A percentile compares a stretch with the other conserved stretches of the same genome.
Evolutionary conservation across 257 asterid genomes (phyloP).

Genomic region (Ilex asprella): DNA sequence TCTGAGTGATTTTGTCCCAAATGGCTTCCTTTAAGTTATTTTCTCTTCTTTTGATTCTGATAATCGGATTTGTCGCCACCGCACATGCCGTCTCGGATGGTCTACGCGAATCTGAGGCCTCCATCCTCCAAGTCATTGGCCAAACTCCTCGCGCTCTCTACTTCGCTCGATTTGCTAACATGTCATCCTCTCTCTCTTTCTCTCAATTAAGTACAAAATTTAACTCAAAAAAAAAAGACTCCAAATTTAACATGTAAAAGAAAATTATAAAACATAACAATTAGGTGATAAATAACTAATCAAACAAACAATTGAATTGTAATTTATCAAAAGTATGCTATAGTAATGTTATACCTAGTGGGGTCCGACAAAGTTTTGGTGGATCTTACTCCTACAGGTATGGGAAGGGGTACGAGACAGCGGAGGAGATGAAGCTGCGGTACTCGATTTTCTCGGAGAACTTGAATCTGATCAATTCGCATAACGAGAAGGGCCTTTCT

Average conservation of each 20-base stretch:
- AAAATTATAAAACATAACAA: too few relatives aligned
- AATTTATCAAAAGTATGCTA: too few relatives aligned
- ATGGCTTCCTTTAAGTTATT: neutral
- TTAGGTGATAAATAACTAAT: too few relatives aligned
- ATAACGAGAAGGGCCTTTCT: conserved; percentile 74
- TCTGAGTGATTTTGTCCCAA: too few relatives aligned
- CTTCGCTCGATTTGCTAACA: conserved; percentile 80
- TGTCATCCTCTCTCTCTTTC: conserved; percentile 24
- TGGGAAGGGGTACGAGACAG: conserved; percentile 58
- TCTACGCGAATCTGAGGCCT: conserved; percentile 51
- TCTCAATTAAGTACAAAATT: too few relatives aligned
- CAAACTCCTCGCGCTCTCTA: conserved; percentile 60
- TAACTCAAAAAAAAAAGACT: too few relatives aligned
- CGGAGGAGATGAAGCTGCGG: conserved; percentile 66
- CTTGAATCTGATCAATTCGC: conserved; percentile 69
- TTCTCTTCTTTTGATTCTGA: conserved; percentile 24
- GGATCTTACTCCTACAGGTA: conserved; percentile 33
- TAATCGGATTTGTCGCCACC: conserved; percentile 24
- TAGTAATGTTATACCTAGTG: neutral
- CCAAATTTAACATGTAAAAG: too few relatives aligned
- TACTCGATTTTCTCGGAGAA: conserved; percentile 59
- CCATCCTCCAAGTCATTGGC: conserved; percentile 51
- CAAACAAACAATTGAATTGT: too few relatives aligned
- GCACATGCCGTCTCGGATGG: conserved; percentile 47
- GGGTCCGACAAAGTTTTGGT: neutral